Conservation (phyloP, 2,329 filamentous ascomycete species). For the Hortaea werneckii region DNA sequence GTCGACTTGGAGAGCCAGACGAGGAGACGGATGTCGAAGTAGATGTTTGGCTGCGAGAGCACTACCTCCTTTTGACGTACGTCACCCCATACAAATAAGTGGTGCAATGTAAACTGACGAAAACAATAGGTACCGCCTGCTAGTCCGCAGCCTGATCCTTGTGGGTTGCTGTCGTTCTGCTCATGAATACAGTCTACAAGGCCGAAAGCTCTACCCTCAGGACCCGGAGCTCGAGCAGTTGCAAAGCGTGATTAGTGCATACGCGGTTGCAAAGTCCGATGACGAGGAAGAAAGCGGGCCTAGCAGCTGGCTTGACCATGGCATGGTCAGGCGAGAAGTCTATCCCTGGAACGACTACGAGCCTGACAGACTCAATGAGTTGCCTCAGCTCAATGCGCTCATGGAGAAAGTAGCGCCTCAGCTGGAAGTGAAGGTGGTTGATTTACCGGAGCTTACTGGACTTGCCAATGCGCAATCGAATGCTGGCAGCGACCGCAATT, state of each 20-base stretch:
- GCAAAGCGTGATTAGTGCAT: neutral
- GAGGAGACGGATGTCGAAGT: slow-evolving; percentile 15
- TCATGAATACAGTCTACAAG: slow-evolving; percentile 53
- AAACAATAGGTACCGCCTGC: slow-evolving; percentile 11
- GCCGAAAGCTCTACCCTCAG: slow-evolving; percentile 44
- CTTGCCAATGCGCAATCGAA: neutral
- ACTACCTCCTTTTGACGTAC: slow-evolving; percentile 18
- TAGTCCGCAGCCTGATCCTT: slow-evolving; percentile 44
- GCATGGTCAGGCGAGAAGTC: slow-evolving; percentile 55
- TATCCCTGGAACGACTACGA: slow-evolving; percentile 56
- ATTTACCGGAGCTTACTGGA: slow-evolving; percentile 43
- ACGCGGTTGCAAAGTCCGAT: slow-evolving; percentile 36
- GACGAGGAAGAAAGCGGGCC: neutral
- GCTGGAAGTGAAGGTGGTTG: slow-evolving; percentile 66
- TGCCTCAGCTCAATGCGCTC: slow-evolving; percentile 61
- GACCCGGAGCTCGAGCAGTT: slow-evolving; percentile 48
- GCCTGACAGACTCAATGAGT: slow-evolving; percentile 45
- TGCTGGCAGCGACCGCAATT: neutral
- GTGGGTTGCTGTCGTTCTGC: slow-evolving; percentile 59
- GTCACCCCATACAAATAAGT: neutral
- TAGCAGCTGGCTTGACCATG: slow-evolving; percentile 54
- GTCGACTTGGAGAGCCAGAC: slow-evolving; percentile 5
- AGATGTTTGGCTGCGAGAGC: slow-evolving; percentile 39
- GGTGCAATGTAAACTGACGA: neutral
- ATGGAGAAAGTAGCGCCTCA: slow-evolving; percentile 64